Evolutionary conservation across 805 yeast species (phyloP).

Genomic region (Wickerhamomyces chaumierensis): DNA sequence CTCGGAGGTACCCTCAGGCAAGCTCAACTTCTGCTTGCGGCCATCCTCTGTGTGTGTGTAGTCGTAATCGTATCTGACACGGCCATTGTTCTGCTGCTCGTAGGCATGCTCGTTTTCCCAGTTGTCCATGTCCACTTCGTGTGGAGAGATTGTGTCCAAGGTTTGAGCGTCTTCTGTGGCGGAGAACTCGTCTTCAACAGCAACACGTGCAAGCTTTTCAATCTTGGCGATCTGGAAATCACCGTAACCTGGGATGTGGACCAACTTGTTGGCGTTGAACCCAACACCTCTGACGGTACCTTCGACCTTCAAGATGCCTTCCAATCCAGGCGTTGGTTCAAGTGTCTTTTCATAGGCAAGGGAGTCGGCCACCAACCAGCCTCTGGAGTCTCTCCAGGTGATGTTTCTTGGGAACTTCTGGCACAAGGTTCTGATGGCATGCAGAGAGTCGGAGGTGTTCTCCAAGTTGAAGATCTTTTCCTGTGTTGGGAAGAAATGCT

Average conservation of each 20-base stretch:
- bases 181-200: slow-evolving; percentile 17
- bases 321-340: slow-evolving; percentile 17
- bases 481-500: slow-evolving; percentile 70
- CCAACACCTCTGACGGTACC: slow-evolving; percentile 87
- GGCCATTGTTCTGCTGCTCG: slow-evolving; percentile 12
- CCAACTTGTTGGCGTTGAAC: slow-evolving; percentile 61
- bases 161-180: slow-evolving; percentile 38
- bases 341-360: slow-evolving; percentile 29
- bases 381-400: slow-evolving; percentile 89
- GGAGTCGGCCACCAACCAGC: slow-evolving; percentile 71
- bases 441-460: slow-evolving; percentile 52
- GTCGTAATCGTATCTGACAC: slow-evolving; percentile 29
- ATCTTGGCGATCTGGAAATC: slow-evolving; percentile 71
- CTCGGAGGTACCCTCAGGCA: slow-evolving; percentile 72
- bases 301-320: slow-evolving; percentile 44
- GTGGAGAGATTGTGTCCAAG: slow-evolving; percentile 49
- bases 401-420: slow-evolving; percentile 81
- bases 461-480: slow-evolving; percentile 72
- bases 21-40: slow-evolving; percentile 31
- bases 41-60: slow-evolving; percentile 25
- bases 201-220: slow-evolving; percentile 33
- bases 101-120: slow-evolving; percentile 24
- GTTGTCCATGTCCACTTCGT: slow-evolving; percentile 37
- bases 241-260: slow-evolving; percentile 85
- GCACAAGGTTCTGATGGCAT: slow-evolving; percentile 64